Evolutionary conservation across 441 rosid species (phyloP).

Genomic region (Iberis amara): DNA sequence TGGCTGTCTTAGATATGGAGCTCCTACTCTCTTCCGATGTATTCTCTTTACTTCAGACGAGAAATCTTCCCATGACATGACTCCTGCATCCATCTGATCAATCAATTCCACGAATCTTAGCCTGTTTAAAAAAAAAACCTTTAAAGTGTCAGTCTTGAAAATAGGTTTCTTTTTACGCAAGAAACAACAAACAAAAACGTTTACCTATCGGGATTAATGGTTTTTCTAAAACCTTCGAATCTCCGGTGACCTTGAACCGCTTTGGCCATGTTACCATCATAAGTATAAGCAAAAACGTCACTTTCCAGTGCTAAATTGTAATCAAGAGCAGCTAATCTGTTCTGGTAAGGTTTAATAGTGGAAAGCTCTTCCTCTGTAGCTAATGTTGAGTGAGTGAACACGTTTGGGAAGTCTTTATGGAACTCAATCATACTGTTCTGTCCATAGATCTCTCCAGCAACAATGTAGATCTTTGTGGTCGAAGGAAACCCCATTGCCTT

Average conservation of each 20-base stretch:
- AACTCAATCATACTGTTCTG: constrained; percentile 40
- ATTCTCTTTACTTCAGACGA: constrained; percentile 36
- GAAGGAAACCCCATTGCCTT: constrained; percentile 56
- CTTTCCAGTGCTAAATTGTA: constrained; percentile 52
- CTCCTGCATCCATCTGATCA: constrained; percentile 40
- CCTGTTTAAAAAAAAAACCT: constrained; percentile 28
- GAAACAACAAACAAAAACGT: constrained; percentile 4
- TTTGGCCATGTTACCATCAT: constrained; percentile 72
- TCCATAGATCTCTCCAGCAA: constrained; percentile 56
- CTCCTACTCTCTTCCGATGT: constrained; percentile 46
- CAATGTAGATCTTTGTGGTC: constrained; percentile 49
- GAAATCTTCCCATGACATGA: constrained; percentile 44
- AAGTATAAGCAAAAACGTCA: constrained; percentile 48
- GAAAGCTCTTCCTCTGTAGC: constrained; percentile 46
- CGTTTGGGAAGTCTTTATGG: constrained; percentile 43
- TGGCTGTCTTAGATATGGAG: constrained; percentile 35
- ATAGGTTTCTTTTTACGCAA: background rate
- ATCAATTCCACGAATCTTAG: constrained; percentile 42
- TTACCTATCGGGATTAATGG: constrained; percentile 62
- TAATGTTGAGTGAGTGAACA: constrained; percentile 41
- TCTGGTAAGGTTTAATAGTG: constrained; percentile 36
- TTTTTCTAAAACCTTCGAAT: constrained; percentile 56
- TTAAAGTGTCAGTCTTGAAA: background rate
- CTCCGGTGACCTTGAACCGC: constrained; percentile 59
- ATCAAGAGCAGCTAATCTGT: constrained; percentile 63